These are phyloP conservation scores for Aspergillus viridinutans DNA, from an alignment of 2,329 filamentous ascomycete genomes.

Conservation along the genomic window DNA sequence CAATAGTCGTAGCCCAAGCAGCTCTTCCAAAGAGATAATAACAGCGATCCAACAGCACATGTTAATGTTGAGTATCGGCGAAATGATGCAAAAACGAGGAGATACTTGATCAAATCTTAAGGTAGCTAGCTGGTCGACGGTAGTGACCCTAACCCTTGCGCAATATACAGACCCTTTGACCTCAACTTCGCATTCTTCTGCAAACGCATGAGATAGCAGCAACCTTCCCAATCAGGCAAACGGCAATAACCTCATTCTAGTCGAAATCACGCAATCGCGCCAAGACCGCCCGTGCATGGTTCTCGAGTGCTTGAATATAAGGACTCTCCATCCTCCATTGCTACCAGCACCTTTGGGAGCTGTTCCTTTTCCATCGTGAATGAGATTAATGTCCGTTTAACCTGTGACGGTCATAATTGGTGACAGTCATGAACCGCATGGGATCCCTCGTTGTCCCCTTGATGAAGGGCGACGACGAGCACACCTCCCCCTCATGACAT, in stretches of 20 bases:
- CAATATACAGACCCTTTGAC: background rate
- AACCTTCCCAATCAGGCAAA: constrained; percentile 3
- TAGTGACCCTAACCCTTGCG: background rate
- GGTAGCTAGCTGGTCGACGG: background rate
- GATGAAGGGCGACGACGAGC: constrained; percentile 7
- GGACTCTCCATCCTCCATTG: constrained; percentile 17
- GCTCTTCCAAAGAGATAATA: background rate
- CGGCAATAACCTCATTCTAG: constrained; percentile 3
- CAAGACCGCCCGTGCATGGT: constrained; percentile 23
- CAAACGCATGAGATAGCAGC: background rate
- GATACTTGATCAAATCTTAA: background rate
- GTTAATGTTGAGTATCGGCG: background rate
- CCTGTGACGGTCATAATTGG: background rate
- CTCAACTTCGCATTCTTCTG: background rate
- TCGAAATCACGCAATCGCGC: constrained; percentile 33
- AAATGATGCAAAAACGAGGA: background rate
- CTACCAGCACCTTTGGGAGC: background rate
- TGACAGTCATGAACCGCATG: background rate
- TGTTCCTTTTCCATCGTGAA: constrained; percentile 1
- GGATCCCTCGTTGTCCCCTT: background rate
- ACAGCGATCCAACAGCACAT: background rate
- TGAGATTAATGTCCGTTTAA: background rate
- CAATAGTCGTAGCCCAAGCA: background rate
- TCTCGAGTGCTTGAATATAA: constrained; percentile 23
- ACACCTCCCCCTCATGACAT: background rate